Evolutionary conservation across 2,329 filamentous ascomycete species (phyloP), one percentile per base, ranked within the genome.

Genomic region (Pseudohalonectria lignicola): DNA sequence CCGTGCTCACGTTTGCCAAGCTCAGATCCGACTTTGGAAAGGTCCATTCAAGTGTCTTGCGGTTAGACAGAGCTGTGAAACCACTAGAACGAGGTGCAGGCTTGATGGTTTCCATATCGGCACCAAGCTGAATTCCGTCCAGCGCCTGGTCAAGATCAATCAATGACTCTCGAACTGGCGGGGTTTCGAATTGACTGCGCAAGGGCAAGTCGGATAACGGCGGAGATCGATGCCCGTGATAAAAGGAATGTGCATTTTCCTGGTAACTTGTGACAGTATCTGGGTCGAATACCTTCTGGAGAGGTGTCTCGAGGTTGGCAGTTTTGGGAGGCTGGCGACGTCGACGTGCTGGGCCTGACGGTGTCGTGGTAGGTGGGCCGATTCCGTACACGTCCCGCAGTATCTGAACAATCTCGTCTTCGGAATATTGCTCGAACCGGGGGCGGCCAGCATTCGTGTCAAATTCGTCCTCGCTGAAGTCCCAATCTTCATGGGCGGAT

Each of bases 391-490:
- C n/a, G n/a, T n/a, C n/a, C n/a, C n/a, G n/a, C n/a, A n/a, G n/a
- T n/a, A n/a, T n/a, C n/a, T n/a, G n/a, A n/a, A n/a, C n/a, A n/a
- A n/a, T 68, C 44, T 50, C 67, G 12, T 68, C 64, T 29, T 59
- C 62, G 17, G 62, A 57, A 7, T 54, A 62, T 34, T 64, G 62
- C 43, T 66, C 60, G 41, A 74, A 61, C 11, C 77, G 62, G 40
- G 71, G 64, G 47, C 72, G 66, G 47, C 79, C 76, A 45, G 80
- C 80, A n/a, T 69, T 80, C 1, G 76, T 79, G 49, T 72, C 77
- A 44, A 81, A 81, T 43, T 79, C 80, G 77, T 77, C 81, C 45
- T 79, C 75, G 44, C 79, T 75, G 40, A 67, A 67, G n/a, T 65
- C 63, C 42, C 69, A 49, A 1, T 61, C 61, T 2, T 62, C 62